phyloP scores from a whole-genome alignment of 306 rosid species.

The Castanea sativa region DNA sequence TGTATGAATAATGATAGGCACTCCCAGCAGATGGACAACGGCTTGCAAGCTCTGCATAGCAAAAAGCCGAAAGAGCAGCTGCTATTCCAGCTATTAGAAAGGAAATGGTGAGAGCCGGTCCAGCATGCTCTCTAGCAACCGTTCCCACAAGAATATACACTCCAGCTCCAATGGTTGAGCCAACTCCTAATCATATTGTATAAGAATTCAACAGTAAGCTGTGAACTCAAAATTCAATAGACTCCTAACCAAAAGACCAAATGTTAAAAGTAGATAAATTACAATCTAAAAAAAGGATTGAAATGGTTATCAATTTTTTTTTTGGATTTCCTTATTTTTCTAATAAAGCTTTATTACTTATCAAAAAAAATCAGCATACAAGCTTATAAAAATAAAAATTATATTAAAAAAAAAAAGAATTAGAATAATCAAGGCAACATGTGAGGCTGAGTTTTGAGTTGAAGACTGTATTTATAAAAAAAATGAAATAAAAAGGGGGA shows the following conservation, averaged over 20 bases:
- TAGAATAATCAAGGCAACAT: neutral
- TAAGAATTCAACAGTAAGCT: neutral
- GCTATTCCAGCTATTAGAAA: slow-evolving; percentile 90
- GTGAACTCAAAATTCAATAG: neutral
- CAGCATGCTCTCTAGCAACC: slow-evolving; percentile 89
- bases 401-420: neutral
- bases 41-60: slow-evolving; percentile 95
- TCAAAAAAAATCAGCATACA: too few relatives aligned
- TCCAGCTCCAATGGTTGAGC: slow-evolving; percentile 96
- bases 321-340: too few relatives aligned
- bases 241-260: neutral
- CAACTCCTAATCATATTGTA: slow-evolving; percentile 61
- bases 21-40: slow-evolving; percentile 98
- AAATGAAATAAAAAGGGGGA: neutral
- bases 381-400: too few relatives aligned
- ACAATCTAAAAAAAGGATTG: slow-evolving; percentile 2
- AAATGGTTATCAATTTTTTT: neutral
- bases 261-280: neutral
- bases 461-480: neutral
- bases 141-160: slow-evolving; percentile 96
- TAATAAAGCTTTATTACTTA: too few relatives aligned
- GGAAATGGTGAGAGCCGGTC: slow-evolving; percentile 81
- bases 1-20: slow-evolving; percentile 95
- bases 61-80: slow-evolving; percentile 90
- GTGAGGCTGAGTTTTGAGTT: neutral